Base-by-base conservation (phyloP, 1,284 basidiomycete genomes). In the Leccinum pachyderme region DNA sequence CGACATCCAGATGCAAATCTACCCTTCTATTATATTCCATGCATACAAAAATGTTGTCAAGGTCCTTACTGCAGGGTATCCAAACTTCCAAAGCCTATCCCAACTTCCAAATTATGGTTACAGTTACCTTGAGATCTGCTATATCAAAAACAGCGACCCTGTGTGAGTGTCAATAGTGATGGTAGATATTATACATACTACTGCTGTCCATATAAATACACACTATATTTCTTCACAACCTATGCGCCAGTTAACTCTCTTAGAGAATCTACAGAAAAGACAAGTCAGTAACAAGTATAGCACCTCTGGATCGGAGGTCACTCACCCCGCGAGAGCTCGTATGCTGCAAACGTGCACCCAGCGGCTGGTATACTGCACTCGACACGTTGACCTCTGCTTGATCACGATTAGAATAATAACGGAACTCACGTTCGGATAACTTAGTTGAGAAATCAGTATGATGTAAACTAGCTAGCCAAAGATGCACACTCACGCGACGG, bases 261-360 rank as follows among this genome's bases (percentile, higher is more conserved):
- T 9, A 25, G 8, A 2, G 5, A 44, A 27, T 27, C 43, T 44
- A 13, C 12, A 27, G 9, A 3, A 7, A 11, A 5, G 15, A 27
- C 8, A 46, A 18, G 27, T 25, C 7, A 12, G 5, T 15, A 29
- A 25, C 11, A 46, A 7, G 29, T 8, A 27, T 15, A 27, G 25
- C 12, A 27, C 25, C 13, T 25, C 24, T 11, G 12, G 7, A 25
- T n/a, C 15, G 7, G 9, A 28, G 5, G 31, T 33, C 11, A 63
- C 70, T 55, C 52, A 85, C 89, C 91, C 76, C 91, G 78, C 1
- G 88, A 91, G 29, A 95, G 64, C 70, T 98, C 94, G 70, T 90
- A 98, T 0, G 89, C 91, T n/a, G 92, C 87, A 65, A 98, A 97
- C 0, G 94, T 97, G 57, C 88, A 87, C 27, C 86, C 94, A 6